These are phyloP conservation scores for Phytopythium chamaehyphon DNA, from an alignment of 352 stramenopile genomes.

Conservation along the genomic window DNA sequence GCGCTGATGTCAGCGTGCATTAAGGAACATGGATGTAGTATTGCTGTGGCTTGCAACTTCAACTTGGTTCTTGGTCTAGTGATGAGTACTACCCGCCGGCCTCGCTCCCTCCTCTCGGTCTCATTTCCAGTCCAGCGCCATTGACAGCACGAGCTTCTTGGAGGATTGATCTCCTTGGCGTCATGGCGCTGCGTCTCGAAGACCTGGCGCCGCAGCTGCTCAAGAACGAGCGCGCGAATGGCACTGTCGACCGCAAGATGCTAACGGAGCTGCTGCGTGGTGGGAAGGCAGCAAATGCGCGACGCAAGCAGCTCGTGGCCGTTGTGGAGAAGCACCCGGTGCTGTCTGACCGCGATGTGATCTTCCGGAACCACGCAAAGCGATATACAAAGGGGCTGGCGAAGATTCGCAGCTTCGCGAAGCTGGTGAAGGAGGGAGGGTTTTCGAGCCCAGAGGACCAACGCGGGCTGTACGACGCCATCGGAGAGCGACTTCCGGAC, in stretches of 20 bases:
- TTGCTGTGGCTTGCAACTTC: too few species aligned
- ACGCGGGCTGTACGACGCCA: constrained; percentile 16
- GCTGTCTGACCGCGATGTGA: constrained; percentile 34
- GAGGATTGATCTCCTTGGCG: too few species aligned
- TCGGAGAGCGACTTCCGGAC: constrained; percentile 39
- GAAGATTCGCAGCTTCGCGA: constrained; percentile 26
- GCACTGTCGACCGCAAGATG: constrained; percentile 30
- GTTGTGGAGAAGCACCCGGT: constrained; percentile 34
- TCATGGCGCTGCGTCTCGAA: constrained; percentile 31
- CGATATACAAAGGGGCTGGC: constrained; percentile 28
- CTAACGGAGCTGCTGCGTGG: constrained; percentile 34
- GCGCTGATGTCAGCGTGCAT: too few species aligned
- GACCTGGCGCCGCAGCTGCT: constrained; percentile 52
- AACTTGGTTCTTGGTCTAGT: too few species aligned
- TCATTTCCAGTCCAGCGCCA: too few species aligned
- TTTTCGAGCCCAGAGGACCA: constrained; percentile 20
- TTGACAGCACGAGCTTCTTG: too few species aligned
- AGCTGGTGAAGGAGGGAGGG: constrained; percentile 20
- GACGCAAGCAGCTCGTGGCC: constrained; percentile 33
- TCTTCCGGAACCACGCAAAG: constrained; percentile 36
- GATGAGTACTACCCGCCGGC: too few species aligned
- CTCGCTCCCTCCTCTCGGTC: too few species aligned
- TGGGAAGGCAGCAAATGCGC: constrained; percentile 25
- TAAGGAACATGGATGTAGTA: too few species aligned
- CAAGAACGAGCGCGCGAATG: constrained; percentile 49